Conservation (phyloP, 257 asterid species). For the Penstemon newberryi region DNA sequence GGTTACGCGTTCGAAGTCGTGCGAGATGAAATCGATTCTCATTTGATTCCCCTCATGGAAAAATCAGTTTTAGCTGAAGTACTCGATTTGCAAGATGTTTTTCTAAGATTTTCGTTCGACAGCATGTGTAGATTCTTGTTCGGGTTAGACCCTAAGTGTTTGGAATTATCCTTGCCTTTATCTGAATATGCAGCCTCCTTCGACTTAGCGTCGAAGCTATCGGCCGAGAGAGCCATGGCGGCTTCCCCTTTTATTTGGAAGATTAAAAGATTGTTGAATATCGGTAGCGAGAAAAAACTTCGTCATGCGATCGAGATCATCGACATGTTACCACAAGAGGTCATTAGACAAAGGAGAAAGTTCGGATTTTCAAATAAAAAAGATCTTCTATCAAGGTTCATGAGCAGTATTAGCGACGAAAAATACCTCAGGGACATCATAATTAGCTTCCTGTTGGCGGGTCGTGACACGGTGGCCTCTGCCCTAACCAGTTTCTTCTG, state of each 20-base stretch:
- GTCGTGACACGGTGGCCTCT: conserved; percentile 59
- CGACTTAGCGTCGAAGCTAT: conserved; percentile 45
- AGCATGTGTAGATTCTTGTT: conserved; percentile 40
- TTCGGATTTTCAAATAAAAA: conserved; percentile 30
- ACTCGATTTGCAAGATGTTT: conserved; percentile 45
- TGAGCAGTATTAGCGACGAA: conserved; percentile 36
- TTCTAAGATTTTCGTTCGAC: conserved; percentile 41
- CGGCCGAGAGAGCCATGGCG: conserved; percentile 46
- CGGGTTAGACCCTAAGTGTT: conserved; percentile 43
- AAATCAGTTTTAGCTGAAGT: background rate
- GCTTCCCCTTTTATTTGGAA: conserved; percentile 43
- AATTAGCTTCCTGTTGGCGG: conserved; percentile 52
- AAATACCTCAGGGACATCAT: conserved; percentile 42
- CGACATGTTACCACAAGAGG: conserved; percentile 34
- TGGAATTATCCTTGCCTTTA: conserved; percentile 35
- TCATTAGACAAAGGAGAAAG: conserved; percentile 36
- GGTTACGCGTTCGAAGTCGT: conserved; percentile 37
- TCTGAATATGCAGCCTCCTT: conserved; percentile 41
- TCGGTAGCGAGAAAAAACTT: conserved; percentile 45
- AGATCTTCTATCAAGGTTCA: conserved; percentile 56
- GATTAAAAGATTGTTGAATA: conserved; percentile 31
- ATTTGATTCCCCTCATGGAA: conserved; percentile 35
- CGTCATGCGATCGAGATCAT: conserved; percentile 29
- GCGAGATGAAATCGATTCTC: conserved; percentile 32
- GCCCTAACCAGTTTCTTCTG: conserved; percentile 49